Base-by-base conservation (phyloP, 257 asterid genomes). In the Solanum peruvianum region DNA sequence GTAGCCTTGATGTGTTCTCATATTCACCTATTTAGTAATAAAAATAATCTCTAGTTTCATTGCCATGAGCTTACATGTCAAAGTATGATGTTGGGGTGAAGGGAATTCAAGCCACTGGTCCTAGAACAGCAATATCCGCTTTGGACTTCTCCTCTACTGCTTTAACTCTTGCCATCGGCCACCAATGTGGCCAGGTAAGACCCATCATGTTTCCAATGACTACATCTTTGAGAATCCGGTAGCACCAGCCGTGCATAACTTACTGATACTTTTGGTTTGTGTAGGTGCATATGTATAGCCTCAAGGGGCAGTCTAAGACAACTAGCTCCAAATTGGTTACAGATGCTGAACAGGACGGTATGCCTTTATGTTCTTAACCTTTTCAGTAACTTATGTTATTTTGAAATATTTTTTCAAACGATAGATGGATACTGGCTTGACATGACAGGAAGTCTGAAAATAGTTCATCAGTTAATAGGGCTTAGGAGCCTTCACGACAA, bases 101-200 rank as follows among this genome's bases (percentile, higher is more conserved):
- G 89, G 93, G 90, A 88, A 86, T 90, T 84, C 91, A 93, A 86
- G 88, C 93, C 89, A 86, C 91, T 87, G 97, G 95, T 84, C 90
- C 93, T 82, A 90, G 85, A 89, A 89, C 95, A 69, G 88, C 98
- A 75, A 87, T 94, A 85, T 91, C 99, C 67, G 93, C 99, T 42
- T 77, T 97, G 90, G 98, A 93, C 83, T 93, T 95, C 84, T 94
- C 91, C 89, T 88, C 92, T 86, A 86, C 89, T 69, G 90, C 89
- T 92, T 92, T 91, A 87, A 90, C 92, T 88, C 89, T 97, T 90
- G 98, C 99, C 86, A 73, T 93, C 90, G 99, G 99, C 87, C 95
- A 96, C 72, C 96, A 94, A 89, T 86, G 81, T 91, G 99, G 99
- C 89, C 89, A 86, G 93, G 99, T 97, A 95, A 92, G 95, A 88